A percentile compares a stretch with the other conserved stretches of the same genome.
Evolutionary conservation across 331 rosid genomes (phyloP).

Genomic region (Quercus lobata): DNA sequence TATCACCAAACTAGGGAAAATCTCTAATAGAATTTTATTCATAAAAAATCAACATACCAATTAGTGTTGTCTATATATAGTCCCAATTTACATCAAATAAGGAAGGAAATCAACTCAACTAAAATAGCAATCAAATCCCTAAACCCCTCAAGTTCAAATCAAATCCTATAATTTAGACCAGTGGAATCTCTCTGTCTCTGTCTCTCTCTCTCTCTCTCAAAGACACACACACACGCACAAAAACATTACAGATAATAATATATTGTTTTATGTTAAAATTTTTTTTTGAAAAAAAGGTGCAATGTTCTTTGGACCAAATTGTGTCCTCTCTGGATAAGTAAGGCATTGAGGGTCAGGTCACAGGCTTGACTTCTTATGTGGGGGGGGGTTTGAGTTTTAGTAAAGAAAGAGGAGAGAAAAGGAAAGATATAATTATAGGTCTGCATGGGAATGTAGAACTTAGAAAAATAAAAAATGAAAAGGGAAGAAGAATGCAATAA

Average conservation of each 20-base stretch:
- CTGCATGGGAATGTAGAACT: neutral
- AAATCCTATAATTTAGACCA: no score
- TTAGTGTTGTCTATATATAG: no score
- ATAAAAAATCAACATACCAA: no score
- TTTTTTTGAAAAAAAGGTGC: neutral
- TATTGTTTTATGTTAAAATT: neutral
- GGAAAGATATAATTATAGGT: neutral
- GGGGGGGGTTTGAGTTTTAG: neutral
- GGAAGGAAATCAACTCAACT: no score
- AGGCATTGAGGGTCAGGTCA: neutral
- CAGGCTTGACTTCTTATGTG: neutral
- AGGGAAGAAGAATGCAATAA: neutral
- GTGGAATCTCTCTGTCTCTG: no score
- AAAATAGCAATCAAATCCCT: no score
- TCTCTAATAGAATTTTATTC: no score
- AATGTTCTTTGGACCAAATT: neutral
- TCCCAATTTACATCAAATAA: no score
- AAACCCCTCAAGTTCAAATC: no score
- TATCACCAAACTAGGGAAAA: no score
- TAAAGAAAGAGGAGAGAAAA: neutral
- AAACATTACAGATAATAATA: neutral
- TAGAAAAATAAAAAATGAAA: neutral
- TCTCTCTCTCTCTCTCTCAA: no score
- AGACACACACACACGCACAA: no score
- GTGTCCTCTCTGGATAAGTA: neutral